Evolutionary conservation across 192 early-diverging fungal species (phyloP).

Genomic region (Obelidium mucronatum): DNA sequence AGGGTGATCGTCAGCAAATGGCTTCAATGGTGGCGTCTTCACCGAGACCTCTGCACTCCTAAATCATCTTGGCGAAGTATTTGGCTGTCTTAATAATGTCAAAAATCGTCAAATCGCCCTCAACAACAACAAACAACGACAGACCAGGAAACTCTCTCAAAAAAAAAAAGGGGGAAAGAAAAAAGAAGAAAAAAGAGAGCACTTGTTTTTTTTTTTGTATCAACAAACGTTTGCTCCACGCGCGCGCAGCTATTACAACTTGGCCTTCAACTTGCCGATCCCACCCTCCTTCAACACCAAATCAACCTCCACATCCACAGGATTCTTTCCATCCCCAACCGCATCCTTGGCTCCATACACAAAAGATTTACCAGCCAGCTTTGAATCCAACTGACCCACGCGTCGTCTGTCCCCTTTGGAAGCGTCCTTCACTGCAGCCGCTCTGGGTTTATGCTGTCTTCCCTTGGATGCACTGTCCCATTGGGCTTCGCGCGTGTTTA

Average conservation of each 20-base stretch:
- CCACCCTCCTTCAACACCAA: constrained; percentile 19
- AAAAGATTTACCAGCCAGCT: constrained; percentile 18
- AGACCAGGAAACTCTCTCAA: too few relatives aligned
- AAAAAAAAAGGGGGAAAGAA: too few relatives aligned
- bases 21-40: too few relatives aligned
- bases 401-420: not conserved
- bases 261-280: constrained; percentile 26
- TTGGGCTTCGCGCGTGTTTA: constrained; percentile 14
- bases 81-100: too few relatives aligned
- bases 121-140: too few relatives aligned
- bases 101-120: too few relatives aligned
- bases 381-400: constrained; percentile 1
- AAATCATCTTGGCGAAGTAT: too few relatives aligned
- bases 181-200: too few relatives aligned
- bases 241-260: constrained; percentile 29
- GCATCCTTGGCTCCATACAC: constrained; percentile 5
- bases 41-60: too few relatives aligned
- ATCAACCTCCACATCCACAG: constrained; percentile 30
- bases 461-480: constrained; percentile 14
- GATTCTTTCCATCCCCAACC: not conserved
- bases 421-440: not conserved
- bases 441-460: not conserved
- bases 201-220: too few relatives aligned
- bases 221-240: too few relatives aligned
- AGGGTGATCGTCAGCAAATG: too few relatives aligned